Base-by-base conservation (phyloP, 768 basidiomycete genomes). In the Butyriboletus loyo region DNA sequence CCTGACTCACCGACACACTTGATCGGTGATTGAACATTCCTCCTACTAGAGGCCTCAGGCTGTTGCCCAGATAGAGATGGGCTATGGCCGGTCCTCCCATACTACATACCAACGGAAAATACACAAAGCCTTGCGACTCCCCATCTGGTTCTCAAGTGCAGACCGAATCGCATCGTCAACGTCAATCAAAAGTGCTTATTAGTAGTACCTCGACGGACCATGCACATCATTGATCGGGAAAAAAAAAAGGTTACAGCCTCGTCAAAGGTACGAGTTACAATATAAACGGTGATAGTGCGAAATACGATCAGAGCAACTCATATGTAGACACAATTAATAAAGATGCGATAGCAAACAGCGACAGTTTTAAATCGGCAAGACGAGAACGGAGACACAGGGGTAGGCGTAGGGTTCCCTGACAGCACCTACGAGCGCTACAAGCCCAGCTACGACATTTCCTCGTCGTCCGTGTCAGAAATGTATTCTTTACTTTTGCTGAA, bases 401-500 rank as follows among this genome's bases (percentile, higher is more conserved):
- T 5, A 5, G 37, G 21, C 21, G 7, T 28, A 34, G 17, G 10
- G 8, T 5, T 7, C n/a, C 25, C n/a, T 2, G 24, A 34, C 7
- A 5, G 6, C 27, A 32, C 40, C 31, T 13, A 11, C 32, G 9
- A 37, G 22, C 22, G 4, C 13, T 32, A 24, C 50, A 10, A 10
- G 17, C 25, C n/a, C 35, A 30, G 40, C 76, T 73, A 86, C 65
- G 79, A 74, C 84, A 86, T 86, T 47, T 67, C 66, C 44, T 89
- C 88, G 27, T 90, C 92, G 65, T 94, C 92, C 3, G 90, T 91
- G 66, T 94, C 91, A 7, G 87, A 87, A 44, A 96, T 82, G 68
- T 84, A 80, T 61, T 86, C 92, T 70, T 91, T 92, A 64, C 89
- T 93, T 77, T 94, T 95, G 65, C 92, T 94, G 46, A 56, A 21